Evolutionary conservation across 768 basidiomycete species (phyloP).

Genomic region (Trametopsis cervina): DNA sequence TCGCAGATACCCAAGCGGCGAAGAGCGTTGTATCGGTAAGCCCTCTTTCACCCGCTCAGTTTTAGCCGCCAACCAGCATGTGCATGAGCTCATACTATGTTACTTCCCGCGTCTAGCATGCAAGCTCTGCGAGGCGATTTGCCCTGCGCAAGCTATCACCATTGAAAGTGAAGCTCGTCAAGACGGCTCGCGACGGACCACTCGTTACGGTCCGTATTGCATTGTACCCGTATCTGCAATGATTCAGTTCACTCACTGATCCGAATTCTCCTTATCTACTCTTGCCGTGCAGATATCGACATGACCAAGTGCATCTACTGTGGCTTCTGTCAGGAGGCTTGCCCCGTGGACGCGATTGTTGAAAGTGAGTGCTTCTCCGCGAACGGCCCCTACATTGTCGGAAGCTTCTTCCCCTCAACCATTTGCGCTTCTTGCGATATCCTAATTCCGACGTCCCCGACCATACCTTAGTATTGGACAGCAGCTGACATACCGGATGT

Average conservation of each 20-base stretch:
- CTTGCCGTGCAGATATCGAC: constrained; percentile 69
- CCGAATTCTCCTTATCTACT: constrained; percentile 7
- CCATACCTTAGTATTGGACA: constrained; percentile 1
- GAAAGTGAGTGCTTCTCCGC: constrained; percentile 65
- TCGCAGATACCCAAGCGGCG: constrained; percentile 92
- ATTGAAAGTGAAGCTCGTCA: constrained; percentile 96
- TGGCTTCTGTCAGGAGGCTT: constrained; percentile 99
- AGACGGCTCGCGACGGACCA: constrained; percentile 95
- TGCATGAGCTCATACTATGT: too few species aligned
- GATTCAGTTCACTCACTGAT: constrained; percentile 6
- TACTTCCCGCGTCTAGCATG: constrained; percentile 86
- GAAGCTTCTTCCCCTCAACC: constrained; percentile 10
- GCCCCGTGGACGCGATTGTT: constrained; percentile 98
- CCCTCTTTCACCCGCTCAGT: constrained; percentile 12
- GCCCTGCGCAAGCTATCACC: constrained; percentile 98
- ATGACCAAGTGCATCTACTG: constrained; percentile 99
- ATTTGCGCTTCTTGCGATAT: constrained; percentile 8
- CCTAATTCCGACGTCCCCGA: neutral
- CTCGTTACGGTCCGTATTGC: constrained; percentile 76
- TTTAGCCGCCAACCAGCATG: neutral
- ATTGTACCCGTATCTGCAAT: neutral
- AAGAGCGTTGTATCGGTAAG: constrained; percentile 97
- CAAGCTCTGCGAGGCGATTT: constrained; percentile 98
- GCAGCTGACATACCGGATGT: constrained; percentile 4
- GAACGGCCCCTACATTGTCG: neutral